A percentile compares a stretch with the other conserved stretches of the same genome.
Evolutionary conservation across 305 asterid genomes (phyloP).

Genomic region (Solanum hybrid): DNA sequence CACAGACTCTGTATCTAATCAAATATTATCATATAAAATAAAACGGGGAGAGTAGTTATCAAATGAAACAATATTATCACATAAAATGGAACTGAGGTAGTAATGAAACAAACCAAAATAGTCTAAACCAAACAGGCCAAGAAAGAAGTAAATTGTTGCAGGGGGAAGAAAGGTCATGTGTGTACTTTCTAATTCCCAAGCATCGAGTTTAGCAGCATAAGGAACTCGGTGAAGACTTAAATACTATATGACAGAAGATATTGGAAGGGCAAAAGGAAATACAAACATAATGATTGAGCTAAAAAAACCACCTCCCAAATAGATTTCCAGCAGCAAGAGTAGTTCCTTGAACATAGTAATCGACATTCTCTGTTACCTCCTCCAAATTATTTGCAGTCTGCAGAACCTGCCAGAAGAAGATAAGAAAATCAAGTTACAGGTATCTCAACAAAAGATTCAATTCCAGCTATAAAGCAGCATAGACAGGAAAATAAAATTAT

Average conservation of each 20-base stretch:
- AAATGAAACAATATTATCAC: background rate
- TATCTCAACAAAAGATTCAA: conserved; percentile 4
- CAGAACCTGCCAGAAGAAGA: conserved; percentile 47
- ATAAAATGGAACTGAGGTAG: background rate
- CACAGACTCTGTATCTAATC: background rate
- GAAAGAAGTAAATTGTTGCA: background rate
- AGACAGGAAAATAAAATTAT: background rate
- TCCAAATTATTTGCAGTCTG: conserved; percentile 94
- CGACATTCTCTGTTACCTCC: conserved; percentile 98
- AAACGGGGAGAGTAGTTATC: background rate
- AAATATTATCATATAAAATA: background rate
- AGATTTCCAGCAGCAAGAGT: conserved; percentile 95
- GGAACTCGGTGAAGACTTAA: background rate
- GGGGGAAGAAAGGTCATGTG: background rate
- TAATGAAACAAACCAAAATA: background rate
- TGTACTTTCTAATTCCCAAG: background rate
- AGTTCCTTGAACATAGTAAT: conserved; percentile 86
- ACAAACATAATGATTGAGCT: conserved; percentile 1
- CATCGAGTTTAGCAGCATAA: background rate
- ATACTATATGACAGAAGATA: background rate
- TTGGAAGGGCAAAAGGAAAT: background rate
- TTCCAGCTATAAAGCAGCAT: background rate
- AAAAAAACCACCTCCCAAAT: conserved; percentile 70
- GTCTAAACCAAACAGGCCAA: background rate
- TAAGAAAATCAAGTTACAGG: conserved; percentile 4